Evolutionary conservation across 2,329 filamentous ascomycete species (phyloP).

Genomic region (Microdochium bolleyi): DNA sequence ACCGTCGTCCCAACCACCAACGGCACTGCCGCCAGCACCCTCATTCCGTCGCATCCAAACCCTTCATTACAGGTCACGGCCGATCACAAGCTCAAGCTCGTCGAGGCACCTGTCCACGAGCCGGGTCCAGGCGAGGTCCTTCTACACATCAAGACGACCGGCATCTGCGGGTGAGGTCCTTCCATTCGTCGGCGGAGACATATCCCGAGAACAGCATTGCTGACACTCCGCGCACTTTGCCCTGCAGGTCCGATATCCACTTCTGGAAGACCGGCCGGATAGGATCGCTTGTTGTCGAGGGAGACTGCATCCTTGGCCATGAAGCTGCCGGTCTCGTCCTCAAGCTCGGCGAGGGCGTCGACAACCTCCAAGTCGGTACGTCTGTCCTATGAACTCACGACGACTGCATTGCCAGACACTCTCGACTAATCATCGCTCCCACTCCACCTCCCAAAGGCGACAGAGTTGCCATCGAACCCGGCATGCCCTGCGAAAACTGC

Average conservation of each 20-base stretch:
- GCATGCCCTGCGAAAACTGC: slow-evolving; percentile 54
- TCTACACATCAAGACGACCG: slow-evolving; percentile 54
- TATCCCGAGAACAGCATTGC: not conserved
- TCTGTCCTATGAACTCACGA: not conserved
- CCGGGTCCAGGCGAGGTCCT: slow-evolving; percentile 47
- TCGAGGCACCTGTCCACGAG: slow-evolving; percentile 47
- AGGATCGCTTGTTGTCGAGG: slow-evolving; percentile 52
- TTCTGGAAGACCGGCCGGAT: slow-evolving; percentile 61
- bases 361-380: slow-evolving; percentile 35
- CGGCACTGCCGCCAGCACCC: not conserved
- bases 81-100: slow-evolving; percentile 48
- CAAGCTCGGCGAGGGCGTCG: slow-evolving; percentile 46
- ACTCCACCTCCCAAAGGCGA: slow-evolving; percentile 36
- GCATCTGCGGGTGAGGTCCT: slow-evolving; percentile 49
- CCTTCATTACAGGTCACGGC: slow-evolving; percentile 51
- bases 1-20: not conserved
- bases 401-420: no score
- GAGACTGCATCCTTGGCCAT: slow-evolving; percentile 58
- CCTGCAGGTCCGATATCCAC: slow-evolving; percentile 58
- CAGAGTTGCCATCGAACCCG: slow-evolving; percentile 58
- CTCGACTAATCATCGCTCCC: not conserved
- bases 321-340: slow-evolving; percentile 56
- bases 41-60: slow-evolving; percentile 22
- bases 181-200: no score
- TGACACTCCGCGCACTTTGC: slow-evolving; percentile 2